Evolutionary conservation across 495 filamentous ascomycete genomes (phyloP).

Genomic region (Cercophora scortea): DNA sequence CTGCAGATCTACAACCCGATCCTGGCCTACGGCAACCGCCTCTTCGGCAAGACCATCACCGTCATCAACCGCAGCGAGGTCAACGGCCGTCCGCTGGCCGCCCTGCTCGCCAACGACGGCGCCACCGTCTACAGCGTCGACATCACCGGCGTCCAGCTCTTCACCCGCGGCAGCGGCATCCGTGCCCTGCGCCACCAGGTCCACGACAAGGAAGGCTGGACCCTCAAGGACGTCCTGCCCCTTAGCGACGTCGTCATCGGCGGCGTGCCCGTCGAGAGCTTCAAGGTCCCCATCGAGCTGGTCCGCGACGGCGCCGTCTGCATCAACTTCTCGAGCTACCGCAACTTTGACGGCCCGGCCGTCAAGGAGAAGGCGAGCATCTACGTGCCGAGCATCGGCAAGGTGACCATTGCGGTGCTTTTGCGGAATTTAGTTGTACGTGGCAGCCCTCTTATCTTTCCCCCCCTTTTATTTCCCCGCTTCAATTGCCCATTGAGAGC

Average conservation of each 20-base stretch:
- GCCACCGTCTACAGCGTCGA: slow-evolving; percentile 93
- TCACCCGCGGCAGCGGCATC: slow-evolving; percentile 79
- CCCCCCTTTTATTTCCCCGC: background rate
- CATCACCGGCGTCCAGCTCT: slow-evolving; percentile 84
- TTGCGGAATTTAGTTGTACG: slow-evolving; percentile 81
- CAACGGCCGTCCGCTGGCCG: slow-evolving; percentile 88
- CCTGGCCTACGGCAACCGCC: slow-evolving; percentile 82
- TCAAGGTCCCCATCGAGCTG: slow-evolving; percentile 77
- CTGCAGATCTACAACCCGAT: slow-evolving; percentile 96
- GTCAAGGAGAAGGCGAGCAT: slow-evolving; percentile 94
- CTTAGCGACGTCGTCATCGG: slow-evolving; percentile 89
- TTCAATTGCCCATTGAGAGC: background rate
- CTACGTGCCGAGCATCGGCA: slow-evolving; percentile 93
- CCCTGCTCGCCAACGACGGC: slow-evolving; percentile 90
- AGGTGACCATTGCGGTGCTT: slow-evolving; percentile 91
- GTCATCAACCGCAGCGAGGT: slow-evolving; percentile 95
- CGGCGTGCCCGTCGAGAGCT: slow-evolving; percentile 79
- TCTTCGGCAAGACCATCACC: slow-evolving; percentile 86
- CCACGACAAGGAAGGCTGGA: slow-evolving; percentile 65
- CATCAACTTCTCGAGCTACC: slow-evolving; percentile 94
- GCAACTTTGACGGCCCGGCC: slow-evolving; percentile 77
- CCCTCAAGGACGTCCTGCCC: slow-evolving; percentile 69
- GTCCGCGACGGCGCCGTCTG: slow-evolving; percentile 86
- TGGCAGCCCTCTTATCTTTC: slow-evolving; percentile 5
- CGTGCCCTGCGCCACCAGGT: slow-evolving; percentile 77